Evolutionary conservation across 2,329 filamentous ascomycete genomes (phyloP).

Genomic region (Phialophora expanda): DNA sequence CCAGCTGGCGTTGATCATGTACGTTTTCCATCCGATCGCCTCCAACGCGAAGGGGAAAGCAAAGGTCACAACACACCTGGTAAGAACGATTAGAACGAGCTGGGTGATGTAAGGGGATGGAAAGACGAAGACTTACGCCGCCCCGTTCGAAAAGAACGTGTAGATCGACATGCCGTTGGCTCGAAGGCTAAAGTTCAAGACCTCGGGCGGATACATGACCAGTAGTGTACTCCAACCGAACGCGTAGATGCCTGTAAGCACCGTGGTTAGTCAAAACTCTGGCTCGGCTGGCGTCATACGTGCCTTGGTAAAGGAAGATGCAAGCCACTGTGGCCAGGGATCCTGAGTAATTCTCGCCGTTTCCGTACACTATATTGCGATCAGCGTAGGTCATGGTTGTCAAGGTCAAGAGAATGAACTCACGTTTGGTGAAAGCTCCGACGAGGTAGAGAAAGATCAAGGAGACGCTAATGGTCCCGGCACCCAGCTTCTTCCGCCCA

Average conservation of each 20-base stretch:
- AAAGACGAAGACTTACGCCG: neutral
- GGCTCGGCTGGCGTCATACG: too few species aligned
- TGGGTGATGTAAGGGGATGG: neutral
- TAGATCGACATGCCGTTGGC: neutral
- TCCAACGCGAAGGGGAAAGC: neutral
- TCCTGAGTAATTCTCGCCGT: neutral
- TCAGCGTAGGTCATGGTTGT: neutral
- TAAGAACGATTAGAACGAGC: neutral
- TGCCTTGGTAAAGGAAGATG: neutral
- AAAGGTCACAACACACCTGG: neutral
- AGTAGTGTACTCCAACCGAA: neutral
- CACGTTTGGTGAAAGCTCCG: neutral
- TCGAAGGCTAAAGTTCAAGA: neutral
- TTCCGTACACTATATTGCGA: neutral
- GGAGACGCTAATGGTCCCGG: neutral
- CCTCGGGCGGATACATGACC: neutral
- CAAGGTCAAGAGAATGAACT: neutral
- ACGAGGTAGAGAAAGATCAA: neutral
- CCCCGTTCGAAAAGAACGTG: neutral
- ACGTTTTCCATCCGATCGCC: neutral
- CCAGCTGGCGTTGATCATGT: neutral
- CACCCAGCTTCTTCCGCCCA: neutral
- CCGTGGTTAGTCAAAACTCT: neutral
- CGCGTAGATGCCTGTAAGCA: neutral
- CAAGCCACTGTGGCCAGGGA: neutral